Evolutionary conservation across 83 land plant genomes (phyloP), one percentile per base, ranked within the genome.

Genomic region (Picea abies): DNA sequence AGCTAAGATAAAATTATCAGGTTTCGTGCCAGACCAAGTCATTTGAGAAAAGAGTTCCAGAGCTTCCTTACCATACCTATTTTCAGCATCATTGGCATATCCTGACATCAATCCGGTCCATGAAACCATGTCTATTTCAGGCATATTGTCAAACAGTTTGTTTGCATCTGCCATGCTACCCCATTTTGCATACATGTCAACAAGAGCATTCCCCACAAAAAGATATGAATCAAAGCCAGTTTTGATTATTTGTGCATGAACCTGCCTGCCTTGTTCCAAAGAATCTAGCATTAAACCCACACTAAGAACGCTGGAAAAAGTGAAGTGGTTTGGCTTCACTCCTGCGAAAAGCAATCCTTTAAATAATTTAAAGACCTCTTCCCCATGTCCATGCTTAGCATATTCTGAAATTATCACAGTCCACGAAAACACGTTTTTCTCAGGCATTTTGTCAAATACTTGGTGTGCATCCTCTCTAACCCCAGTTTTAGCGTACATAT

Each of bases 41-140:
- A 81, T 81, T 39, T 81, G 32, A 14, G 6, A 12, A 15, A 81
- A 81, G 23, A 26, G 35, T 7, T 67, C 23, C 32, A 81, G 63
- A 71, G 82, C 82, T 32, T 81, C 82, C 25, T 68, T 68, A 0
- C 76, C 82, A 23, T 79, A n/a, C 11, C 81, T 65, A 61, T 79
- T 60, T 62, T 79, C 66, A 14, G 63, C 25, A 61, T 39, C 56
- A 79, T 35, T 35, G 10, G 77, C 63, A 14, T 58, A 19, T 23
- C 56, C 61, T 19, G 82, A 68, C n/a, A 44, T 67, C 82, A 68
- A 67, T 9, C 17, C 19, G 17, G 63, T 62, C 63, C 63, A 62
- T 12, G 63, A 62, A 62, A 62, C 44, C 39, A 65, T 47, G 62
- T 81, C 71, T 35, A n/a, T 44, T 19, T 65, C 82, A 4, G 81